Percentiles rank a stretch among this genome's conserved stretches.
These are phyloP conservation scores for Aegilops tauschii DNA, from an alignment of 176 grass and related monocot genomes.

Conservation along the genomic window DNA sequence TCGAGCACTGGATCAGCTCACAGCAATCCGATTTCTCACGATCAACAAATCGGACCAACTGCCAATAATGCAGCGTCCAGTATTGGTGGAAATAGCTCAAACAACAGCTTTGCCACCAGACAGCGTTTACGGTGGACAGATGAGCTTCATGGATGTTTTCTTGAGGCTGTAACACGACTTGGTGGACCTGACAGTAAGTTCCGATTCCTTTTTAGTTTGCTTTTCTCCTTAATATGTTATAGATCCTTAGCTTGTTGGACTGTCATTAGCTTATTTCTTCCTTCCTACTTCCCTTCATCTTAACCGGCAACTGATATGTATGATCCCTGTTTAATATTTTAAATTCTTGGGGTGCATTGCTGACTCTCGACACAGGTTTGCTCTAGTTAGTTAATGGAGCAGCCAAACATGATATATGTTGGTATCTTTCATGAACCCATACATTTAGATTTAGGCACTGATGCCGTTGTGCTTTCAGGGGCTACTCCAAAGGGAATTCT, in stretches of 20 bases:
- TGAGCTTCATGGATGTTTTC: constrained; percentile 48
- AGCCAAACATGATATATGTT: background rate
- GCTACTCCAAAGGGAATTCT: constrained; percentile 52
- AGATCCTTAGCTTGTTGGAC: background rate
- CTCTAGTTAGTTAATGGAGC: background rate
- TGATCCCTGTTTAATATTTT: background rate
- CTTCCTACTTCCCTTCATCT: background rate
- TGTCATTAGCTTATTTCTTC: background rate
- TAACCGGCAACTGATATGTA: background rate
- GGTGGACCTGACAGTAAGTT: constrained; percentile 45
- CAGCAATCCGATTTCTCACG: background rate
- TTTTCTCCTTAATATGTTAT: background rate
- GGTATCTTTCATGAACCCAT: background rate
- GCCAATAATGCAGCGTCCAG: constrained; percentile 17
- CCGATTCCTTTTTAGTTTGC: background rate
- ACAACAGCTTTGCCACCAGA: constrained; percentile 33
- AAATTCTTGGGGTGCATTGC: background rate
- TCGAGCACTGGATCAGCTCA: background rate
- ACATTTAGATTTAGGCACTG: background rate
- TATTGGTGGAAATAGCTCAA: constrained; percentile 18
- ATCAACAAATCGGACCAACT: constrained; percentile 9
- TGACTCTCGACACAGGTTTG: background rate
- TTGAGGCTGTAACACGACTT: constrained; percentile 43
- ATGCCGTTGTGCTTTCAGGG: constrained; percentile 23
- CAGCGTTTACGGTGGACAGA: constrained; percentile 52